Conservation (phyloP, 2,329 filamentous ascomycete species). For the Penicillium verrucosum region DNA sequence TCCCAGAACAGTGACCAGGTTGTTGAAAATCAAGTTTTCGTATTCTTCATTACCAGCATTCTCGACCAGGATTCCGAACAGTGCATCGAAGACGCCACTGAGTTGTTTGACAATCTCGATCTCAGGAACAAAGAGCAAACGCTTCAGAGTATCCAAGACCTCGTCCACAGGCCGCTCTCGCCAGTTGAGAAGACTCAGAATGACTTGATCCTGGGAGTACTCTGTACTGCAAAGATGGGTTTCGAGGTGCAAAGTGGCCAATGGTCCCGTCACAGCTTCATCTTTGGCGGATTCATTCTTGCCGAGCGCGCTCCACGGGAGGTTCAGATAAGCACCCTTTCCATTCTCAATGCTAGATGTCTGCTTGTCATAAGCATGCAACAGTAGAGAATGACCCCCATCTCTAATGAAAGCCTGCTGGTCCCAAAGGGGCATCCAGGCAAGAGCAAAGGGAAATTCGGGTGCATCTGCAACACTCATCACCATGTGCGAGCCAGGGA, state of each 20-base stretch:
- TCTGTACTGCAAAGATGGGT: conserved; percentile 92
- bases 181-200: conserved; percentile 84
- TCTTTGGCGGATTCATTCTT: conserved; percentile 68
- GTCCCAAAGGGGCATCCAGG: conserved; percentile 92
- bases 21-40: conserved; percentile 88
- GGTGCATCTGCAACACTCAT: conserved; percentile 87
- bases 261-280: conserved; percentile 68
- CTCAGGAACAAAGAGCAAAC: conserved; percentile 89
- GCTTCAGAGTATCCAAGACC: conserved; percentile 70
- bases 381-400: conserved; percentile 71
- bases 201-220: conserved; percentile 86
- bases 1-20: conserved; percentile 81
- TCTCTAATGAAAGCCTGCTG: conserved; percentile 85
- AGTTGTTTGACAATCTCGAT: conserved; percentile 96
- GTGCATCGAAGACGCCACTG: conserved; percentile 80
- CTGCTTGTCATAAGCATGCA: conserved; percentile 90
- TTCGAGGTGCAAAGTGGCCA: conserved; percentile 73
- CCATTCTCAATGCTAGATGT: conserved; percentile 70
- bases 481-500: conserved; percentile 77
- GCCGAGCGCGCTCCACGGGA: conserved; percentile 72
- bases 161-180: conserved; percentile 69
- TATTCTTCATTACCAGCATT: conserved; percentile 88
- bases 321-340: conserved; percentile 79
- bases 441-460: conserved; percentile 82
- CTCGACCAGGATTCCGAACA: conserved; percentile 89